Conservation (phyloP, 2,329 filamentous ascomycete genomes). For the Coniochaeta ligniaria region DNA sequence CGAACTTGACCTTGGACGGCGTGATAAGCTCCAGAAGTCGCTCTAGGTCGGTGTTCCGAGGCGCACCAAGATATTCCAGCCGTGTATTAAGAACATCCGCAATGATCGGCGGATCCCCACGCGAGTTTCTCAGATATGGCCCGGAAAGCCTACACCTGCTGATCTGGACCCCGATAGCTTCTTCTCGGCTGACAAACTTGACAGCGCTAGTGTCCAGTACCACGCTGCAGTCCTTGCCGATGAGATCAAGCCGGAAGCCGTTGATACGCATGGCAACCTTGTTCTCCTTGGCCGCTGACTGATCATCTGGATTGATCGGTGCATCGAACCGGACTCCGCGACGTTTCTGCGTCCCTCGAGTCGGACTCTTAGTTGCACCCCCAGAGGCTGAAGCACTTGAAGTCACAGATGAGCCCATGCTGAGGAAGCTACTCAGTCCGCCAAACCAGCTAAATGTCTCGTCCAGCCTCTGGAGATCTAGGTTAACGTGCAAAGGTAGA, state of each 20-base stretch:
- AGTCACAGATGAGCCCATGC: constrained; percentile 77
- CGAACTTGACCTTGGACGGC: constrained; percentile 83
- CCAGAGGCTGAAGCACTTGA: constrained; percentile 54
- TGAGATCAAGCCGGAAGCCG: constrained; percentile 68
- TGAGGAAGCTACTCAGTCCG: constrained; percentile 83
- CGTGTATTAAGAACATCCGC: constrained; percentile 59
- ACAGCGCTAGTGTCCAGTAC: constrained; percentile 71
- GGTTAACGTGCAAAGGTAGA: constrained; percentile 64
- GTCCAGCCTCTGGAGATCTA: constrained; percentile 77
- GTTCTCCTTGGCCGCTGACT: constrained; percentile 38
- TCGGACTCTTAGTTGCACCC: constrained; percentile 17
- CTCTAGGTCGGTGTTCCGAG: constrained; percentile 74
- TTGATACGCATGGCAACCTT: constrained; percentile 75
- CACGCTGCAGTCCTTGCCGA: constrained; percentile 70
- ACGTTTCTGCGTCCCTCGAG: constrained; percentile 32
- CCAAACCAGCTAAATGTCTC: constrained; percentile 86
- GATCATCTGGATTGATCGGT: constrained; percentile 40
- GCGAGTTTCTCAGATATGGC: constrained; percentile 50
- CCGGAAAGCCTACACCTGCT: constrained; percentile 69
- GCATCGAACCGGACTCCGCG: constrained; percentile 53
- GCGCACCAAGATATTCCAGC: constrained; percentile 64
- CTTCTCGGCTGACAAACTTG: constrained; percentile 69
- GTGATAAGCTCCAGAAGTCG: constrained; percentile 79
- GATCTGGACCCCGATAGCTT: constrained; percentile 65
- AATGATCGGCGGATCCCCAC: constrained; percentile 52